Evolutionary conservation across 1,139 yeast genomes (phyloP), one percentile per base, ranked within the genome.

Genomic region (Saccharomyces hybrid): DNA sequence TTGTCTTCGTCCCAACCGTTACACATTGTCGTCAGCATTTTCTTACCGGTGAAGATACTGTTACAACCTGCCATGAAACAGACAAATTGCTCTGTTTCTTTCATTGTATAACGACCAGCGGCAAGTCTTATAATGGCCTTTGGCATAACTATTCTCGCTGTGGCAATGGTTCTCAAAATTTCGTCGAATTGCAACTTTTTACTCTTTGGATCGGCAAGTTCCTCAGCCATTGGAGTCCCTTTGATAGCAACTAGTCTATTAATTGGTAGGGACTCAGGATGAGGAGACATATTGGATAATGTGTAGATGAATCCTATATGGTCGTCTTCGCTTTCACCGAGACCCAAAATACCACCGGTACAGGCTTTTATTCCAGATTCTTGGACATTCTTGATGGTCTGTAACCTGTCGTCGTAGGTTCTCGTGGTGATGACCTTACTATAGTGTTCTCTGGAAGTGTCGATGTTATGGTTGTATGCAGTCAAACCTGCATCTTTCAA

Each of bases 1-100:
- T 78, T 84, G 67, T 86, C 95, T 66, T 86, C 93, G 51, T 86
- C 89, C 93, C 93, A 86, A 2, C 90, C 91, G 59, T 82, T 84
- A 67, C 95, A 86, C 84, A 84, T 82, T 2, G 95, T 86, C 2
- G 95, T 86, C 58, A 86, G 72, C 93, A 86, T 86, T 62, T 79
- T 82, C 69, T 86, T 86, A 24, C 95, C 95, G 0, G 93, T 86
- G 68, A 86, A 86, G 51, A 86, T 83, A 14, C 93, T 91, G 70
- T 86, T 86, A 57, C 86, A 83, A 11, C 95, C 95, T 49, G 86
- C 82, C 82, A 84, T 77, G 68, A 86, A 86, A 61, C 91, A 84
- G 64, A 86, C 69, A 55, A 84, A 80, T 65, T 86, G 95, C 62
- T 86, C 91, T 57, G 80, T 74, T 61, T 86, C 93, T 61, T 82